Base-by-base conservation (phyloP, 2,329 filamentous ascomycete species). In the Esteya vermicola region DNA sequence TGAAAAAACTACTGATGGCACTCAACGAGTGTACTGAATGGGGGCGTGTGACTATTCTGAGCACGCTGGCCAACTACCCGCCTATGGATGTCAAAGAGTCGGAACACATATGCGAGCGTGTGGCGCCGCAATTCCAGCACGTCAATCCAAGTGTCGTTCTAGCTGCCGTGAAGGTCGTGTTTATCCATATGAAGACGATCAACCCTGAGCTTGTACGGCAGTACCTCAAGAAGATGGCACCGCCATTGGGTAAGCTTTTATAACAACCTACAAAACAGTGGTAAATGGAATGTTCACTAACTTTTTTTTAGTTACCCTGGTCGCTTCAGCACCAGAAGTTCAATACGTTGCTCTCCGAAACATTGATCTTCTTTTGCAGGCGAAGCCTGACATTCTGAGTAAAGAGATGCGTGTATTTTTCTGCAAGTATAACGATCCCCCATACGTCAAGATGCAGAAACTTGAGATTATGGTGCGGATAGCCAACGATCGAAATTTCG, bases 381-480 rank as follows among this genome's bases (percentile, higher is more conserved):
- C 93, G 51, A 89, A 95, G 59, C 86, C 91, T 10, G 88, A 94
- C 50, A 95, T 98, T 41, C 70, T 98, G 9, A 93, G 85, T 68
- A 96, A 96, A 60, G 91, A 98, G 60, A 77, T 98, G 53, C 78
- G 91, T 33, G 91, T 98, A 9, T 98, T 98, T 65, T 98, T 98
- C 65, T 98, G 91, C 79, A 98, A 98, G 64, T 98, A 98, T 66
- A 96, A 96, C 57, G 91, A 98, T 51, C 89, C 91, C 2, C 86
- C 86, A 19, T 98, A 98, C 57, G 79, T 98, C 52, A 98, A 98
- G 61, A 77, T 98, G 44, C 83, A 94, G 56, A 98, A 98, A 57
- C 74, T 98, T 37, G 91, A 98, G 57, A 96, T 96, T 47, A 96
- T 98, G 91, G 89, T 98, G 36, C 80, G 91, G 59, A 96, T 98